These are phyloP conservation scores for Chalaropsis ovoidea DNA, from an alignment of 2,329 filamentous ascomycete genomes.

Conservation along the genomic window DNA sequence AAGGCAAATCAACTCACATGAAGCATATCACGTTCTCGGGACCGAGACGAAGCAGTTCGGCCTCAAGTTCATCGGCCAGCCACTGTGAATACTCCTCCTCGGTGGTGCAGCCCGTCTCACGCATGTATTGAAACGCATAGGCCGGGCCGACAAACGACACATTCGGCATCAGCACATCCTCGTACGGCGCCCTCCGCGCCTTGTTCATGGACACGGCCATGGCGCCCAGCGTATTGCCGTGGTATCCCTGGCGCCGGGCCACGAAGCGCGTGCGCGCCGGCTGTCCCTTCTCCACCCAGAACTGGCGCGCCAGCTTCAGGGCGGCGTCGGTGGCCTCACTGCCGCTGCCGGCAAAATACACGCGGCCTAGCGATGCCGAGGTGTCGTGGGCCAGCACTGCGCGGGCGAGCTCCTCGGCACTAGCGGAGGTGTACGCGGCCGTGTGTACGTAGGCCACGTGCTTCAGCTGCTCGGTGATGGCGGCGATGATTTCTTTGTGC, in stretches of 20 bases:
- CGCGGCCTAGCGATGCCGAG: constrained; percentile 27
- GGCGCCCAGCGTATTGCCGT: constrained; percentile 42
- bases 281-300: constrained; percentile 34
- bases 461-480: constrained; percentile 46
- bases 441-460: constrained; percentile 31
- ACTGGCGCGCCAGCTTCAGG: constrained; percentile 42
- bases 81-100: constrained; percentile 35
- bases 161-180: constrained; percentile 28
- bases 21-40: constrained; percentile 36
- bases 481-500: constrained; percentile 44
- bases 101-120: constrained; percentile 30
- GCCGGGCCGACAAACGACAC: constrained; percentile 14
- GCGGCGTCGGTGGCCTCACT: constrained; percentile 38
- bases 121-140: constrained; percentile 27
- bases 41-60: constrained; percentile 39
- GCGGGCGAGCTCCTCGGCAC: constrained; percentile 30
- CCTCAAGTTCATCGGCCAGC: constrained; percentile 39
- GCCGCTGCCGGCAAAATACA: constrained; percentile 24
- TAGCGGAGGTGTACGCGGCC: constrained; percentile 28
- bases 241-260: constrained; percentile 39
- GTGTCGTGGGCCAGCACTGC: constrained; percentile 28
- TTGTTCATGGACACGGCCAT: constrained; percentile 34
- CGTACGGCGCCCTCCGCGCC: constrained; percentile 29
- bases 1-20: background rate
- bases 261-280: constrained; percentile 37